Percentiles rank a stretch among this genome's conserved stretches.
Evolutionary conservation across 2,329 filamentous ascomycete genomes (phyloP).

Genomic region (Alternaria ethzedia): DNA sequence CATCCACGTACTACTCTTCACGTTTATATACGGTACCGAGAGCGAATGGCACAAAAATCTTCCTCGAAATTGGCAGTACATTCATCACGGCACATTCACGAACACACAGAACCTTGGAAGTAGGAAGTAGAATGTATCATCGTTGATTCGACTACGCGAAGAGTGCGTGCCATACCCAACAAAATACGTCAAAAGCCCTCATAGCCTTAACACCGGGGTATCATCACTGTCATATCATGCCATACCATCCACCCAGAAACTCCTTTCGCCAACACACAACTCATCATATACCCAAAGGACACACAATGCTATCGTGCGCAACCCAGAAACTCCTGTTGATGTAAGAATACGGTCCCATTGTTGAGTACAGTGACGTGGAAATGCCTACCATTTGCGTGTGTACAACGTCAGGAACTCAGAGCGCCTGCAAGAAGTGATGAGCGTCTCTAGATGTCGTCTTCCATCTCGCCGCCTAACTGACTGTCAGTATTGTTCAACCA

Average conservation of each 20-base stretch:
- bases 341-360: background rate
- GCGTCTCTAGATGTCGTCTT: conserved; percentile 4
- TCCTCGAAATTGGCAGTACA: no score
- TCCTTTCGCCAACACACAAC: background rate
- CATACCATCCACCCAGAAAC: background rate
- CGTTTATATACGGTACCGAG: no score
- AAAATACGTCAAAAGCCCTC: background rate
- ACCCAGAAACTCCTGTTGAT: background rate
- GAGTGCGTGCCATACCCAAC: background rate
- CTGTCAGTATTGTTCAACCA: conserved; percentile 22
- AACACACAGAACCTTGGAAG: no score
- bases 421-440: background rate
- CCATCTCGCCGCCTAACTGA: conserved; percentile 2
- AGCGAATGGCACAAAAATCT: no score
- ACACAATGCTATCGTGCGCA: background rate
- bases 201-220: background rate
- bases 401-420: background rate
- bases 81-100: background rate
- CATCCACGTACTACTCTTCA: no score
- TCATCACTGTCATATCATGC: background rate
- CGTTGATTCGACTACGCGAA: background rate
- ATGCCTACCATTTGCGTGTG: background rate
- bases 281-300: background rate
- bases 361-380: background rate
- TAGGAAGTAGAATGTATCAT: background rate